Conservation (phyloP, 176 grass and related monocot species). For the Melocanna baccifera region DNA sequence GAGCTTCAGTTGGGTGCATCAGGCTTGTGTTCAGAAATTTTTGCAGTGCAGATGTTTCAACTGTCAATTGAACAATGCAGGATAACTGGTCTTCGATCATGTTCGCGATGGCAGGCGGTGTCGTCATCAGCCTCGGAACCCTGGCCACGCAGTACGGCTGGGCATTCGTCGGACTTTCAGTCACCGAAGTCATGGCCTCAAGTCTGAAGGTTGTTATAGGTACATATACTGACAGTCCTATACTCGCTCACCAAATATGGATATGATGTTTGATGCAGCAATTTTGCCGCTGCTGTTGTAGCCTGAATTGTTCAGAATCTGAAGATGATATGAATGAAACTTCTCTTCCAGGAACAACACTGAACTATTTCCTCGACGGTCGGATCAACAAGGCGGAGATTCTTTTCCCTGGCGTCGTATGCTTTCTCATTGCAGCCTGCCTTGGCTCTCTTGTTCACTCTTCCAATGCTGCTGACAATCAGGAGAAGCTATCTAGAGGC, state of each 20-base stretch:
- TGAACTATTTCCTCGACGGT: constrained; percentile 91
- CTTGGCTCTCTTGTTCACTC: constrained; percentile 85
- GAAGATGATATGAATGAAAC: not conserved
- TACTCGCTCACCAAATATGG: not conserved
- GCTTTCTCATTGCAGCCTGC: constrained; percentile 86
- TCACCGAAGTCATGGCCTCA: constrained; percentile 89
- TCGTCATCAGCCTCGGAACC: constrained; percentile 82
- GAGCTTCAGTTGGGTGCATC: not conserved
- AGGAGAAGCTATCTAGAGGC: constrained; percentile 64
- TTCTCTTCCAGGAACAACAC: constrained; percentile 57
- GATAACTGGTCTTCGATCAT: constrained; percentile 80
- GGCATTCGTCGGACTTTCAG: constrained; percentile 79
- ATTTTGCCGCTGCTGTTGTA: not conserved
- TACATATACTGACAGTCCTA: constrained; percentile 8
- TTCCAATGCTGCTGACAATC: constrained; percentile 82
- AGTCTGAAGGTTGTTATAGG: constrained; percentile 94
- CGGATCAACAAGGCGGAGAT: constrained; percentile 84
- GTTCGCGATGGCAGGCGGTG: constrained; percentile 72
- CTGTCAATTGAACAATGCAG: constrained; percentile 32
- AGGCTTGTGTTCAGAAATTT: not conserved
- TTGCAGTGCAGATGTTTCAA: not conserved
- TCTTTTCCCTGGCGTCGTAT: constrained; percentile 82
- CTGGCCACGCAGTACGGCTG: constrained; percentile 89
- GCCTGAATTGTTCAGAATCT: not conserved
- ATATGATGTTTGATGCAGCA: not conserved